Evolutionary conservation across 2,329 filamentous ascomycete species (phyloP).

Genomic region (Stagonosporopsis chrysanthemi): DNA sequence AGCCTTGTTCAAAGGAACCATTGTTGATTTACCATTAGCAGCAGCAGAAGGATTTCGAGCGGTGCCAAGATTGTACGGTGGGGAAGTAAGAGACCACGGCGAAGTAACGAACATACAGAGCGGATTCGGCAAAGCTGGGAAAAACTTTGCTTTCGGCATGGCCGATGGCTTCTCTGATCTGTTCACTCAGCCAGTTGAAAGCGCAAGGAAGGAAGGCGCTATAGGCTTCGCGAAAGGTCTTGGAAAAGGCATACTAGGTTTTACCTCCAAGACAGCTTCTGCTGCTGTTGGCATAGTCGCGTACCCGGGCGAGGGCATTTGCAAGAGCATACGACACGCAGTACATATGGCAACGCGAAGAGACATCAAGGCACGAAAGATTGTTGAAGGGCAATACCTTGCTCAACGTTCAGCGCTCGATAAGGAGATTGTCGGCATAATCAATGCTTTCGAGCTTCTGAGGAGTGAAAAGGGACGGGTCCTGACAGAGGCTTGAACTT

Average conservation of each 20-base stretch:
- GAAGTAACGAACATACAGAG: constrained; percentile 46
- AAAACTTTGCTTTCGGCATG: constrained; percentile 45
- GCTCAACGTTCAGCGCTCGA: not conserved
- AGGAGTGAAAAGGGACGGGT: not conserved
- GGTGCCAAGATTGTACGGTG: constrained; percentile 50
- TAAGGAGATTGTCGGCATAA: not conserved
- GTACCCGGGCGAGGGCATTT: constrained; percentile 28
- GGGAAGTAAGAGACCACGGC: constrained; percentile 44
- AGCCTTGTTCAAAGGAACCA: constrained; percentile 28
- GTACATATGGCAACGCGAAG: constrained; percentile 2
- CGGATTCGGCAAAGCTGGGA: constrained; percentile 43
- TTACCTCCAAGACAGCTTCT: constrained; percentile 6
- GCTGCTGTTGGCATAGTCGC: constrained; percentile 20
- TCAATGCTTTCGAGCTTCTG: constrained; percentile 8
- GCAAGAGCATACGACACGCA: constrained; percentile 18
- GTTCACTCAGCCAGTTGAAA: constrained; percentile 41
- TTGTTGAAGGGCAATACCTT: constrained; percentile 7
- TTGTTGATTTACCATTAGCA: constrained; percentile 51
- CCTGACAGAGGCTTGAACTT: not conserved
- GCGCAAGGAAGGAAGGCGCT: constrained; percentile 42
- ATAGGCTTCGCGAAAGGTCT: constrained; percentile 46
- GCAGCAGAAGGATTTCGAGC: constrained; percentile 48
- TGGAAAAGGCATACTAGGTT: constrained; percentile 40
- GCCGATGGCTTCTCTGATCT: constrained; percentile 44
- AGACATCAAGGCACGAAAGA: constrained; percentile 11